A percentile compares a stretch with the other conserved stretches of the same genome.
These are phyloP conservation scores for Aspergillus texensis DNA, from an alignment of 2,329 filamentous ascomycete genomes.

Conservation along the genomic window DNA sequence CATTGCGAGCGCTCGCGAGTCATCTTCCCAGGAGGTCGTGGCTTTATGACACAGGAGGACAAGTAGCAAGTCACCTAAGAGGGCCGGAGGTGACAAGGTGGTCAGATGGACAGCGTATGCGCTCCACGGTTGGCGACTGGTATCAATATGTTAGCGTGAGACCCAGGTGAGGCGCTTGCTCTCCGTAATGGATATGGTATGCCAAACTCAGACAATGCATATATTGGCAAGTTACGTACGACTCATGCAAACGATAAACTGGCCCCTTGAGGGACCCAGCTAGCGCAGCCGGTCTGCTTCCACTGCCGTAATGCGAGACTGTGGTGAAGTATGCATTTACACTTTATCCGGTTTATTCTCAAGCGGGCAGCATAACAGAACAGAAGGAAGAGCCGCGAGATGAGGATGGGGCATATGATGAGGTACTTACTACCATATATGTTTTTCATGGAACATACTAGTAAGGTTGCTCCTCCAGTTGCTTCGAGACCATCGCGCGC, in stretches of 20 bases:
- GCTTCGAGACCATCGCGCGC: constrained; percentile 90
- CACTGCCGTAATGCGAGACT: background rate
- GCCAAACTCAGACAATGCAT: constrained; percentile 13
- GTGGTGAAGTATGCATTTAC: no score
- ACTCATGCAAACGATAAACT: background rate
- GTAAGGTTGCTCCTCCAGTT: constrained; percentile 98
- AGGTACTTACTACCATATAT: constrained; percentile 80
- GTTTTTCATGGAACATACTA: constrained; percentile 78
- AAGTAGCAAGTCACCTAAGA: constrained; percentile 74
- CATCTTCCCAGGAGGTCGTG: constrained; percentile 61
- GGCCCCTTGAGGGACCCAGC: background rate
- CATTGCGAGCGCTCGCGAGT: constrained; percentile 59
- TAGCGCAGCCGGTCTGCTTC: background rate
- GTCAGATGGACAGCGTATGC: constrained; percentile 91
- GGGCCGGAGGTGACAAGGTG: constrained; percentile 85
- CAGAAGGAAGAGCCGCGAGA: background rate
- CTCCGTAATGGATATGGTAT: constrained; percentile 14
- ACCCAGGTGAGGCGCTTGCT: constrained; percentile 13
- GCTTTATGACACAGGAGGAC: constrained; percentile 71
- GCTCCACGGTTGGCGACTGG: constrained; percentile 87
- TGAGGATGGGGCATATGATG: constrained; percentile 1
- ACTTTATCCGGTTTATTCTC: background rate
- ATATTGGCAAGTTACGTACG: background rate
- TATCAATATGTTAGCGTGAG: constrained; percentile 29
- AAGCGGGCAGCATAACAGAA: background rate